Evolutionary conservation across 2,329 filamentous ascomycete genomes (phyloP), one percentile per base, ranked within the genome.

Genomic region (Xylariales sp.): DNA sequence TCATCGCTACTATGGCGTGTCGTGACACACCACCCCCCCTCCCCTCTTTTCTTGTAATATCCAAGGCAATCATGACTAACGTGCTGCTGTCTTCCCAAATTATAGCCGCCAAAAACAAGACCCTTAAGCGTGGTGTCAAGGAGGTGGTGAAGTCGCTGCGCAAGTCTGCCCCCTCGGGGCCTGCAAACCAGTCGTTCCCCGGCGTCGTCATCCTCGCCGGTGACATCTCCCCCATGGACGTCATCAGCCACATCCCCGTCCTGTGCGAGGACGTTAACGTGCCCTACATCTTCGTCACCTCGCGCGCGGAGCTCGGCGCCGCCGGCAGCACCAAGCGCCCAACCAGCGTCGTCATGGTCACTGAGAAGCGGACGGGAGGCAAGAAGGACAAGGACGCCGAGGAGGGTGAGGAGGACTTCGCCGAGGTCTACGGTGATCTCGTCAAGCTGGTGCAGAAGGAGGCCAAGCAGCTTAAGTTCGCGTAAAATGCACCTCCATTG

Each of bases 201-300:
- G 76, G 81, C 50, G 76, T 98, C 50, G 88, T 96, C 55, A 74
- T 98, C 62, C 88, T 98, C 52, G 93, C 93, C 24, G 93, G 88
- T 54, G 93, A 98, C 67, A 97, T 98, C 71, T 95, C 88, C 37
- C 93, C 93, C 49, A 91, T 93, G 83, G 93, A 98, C 66, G 93
- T 98, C 62, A 96, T 98, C 70, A 93, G 88, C 43, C 93, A 98
- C 70, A 87, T 98, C 50, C 93, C 93, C 55, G 87, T 98, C 41
- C 83, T 97, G 41, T 97, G 93, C 76, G 93, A 98, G 71, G 91
- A 97, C 69, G 90, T 96, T 76, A 88, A 87, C 66, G 88, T 96
- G 43, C 93, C 93, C 23, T 98, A 97, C 70, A 81, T 98, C 65
- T 98, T 94, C 65, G 87, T 98, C 54, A 81, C 83, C 44, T 94